These are phyloP conservation scores for Fusarium protoensiforme DNA, from an alignment of 2,329 filamentous ascomycete species.

Conservation along the genomic window DNA sequence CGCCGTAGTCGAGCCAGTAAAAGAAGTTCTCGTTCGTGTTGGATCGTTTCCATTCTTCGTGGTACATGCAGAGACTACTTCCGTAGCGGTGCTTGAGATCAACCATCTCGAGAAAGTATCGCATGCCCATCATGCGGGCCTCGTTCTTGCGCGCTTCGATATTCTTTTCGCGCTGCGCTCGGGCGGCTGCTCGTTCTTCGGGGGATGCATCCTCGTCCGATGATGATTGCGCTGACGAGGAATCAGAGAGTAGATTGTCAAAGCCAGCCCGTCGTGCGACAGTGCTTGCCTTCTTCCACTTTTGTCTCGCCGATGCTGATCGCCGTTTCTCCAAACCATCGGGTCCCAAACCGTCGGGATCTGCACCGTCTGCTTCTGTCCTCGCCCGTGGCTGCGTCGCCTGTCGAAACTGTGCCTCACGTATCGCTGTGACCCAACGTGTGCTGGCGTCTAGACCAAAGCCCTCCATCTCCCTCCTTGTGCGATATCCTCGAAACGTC, in stretches of 20 bases:
- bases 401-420: conserved; percentile 66
- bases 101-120: conserved; percentile 89
- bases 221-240: conserved; percentile 44
- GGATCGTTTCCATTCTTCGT: conserved; percentile 83
- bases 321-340: conserved; percentile 23
- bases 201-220: conserved; percentile 46
- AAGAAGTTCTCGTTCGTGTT: conserved; percentile 90
- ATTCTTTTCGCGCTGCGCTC: conserved; percentile 57
- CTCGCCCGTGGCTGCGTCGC: conserved; percentile 57
- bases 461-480: conserved; percentile 76
- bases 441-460: conserved; percentile 75
- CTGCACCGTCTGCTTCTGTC: conserved; percentile 22
- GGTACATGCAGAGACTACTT: conserved; percentile 82
- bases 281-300: conserved; percentile 80
- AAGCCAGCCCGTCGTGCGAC: conserved; percentile 78
- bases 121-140: conserved; percentile 83
- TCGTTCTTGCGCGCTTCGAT: conserved; percentile 70
- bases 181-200: conserved; percentile 52
- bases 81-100: conserved; percentile 90
- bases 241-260: conserved; percentile 67
- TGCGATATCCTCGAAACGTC: conserved; percentile 81
- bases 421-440: conserved; percentile 76
- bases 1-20: conserved; percentile 89
- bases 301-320: conserved; percentile 63
- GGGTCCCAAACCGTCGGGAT: conserved; percentile 11